A percentile compares a stretch with the other conserved stretches of the same genome.
Evolutionary conservation across 1,139 yeast genomes (phyloP).

Genomic region (Williopsis jadinii): DNA sequence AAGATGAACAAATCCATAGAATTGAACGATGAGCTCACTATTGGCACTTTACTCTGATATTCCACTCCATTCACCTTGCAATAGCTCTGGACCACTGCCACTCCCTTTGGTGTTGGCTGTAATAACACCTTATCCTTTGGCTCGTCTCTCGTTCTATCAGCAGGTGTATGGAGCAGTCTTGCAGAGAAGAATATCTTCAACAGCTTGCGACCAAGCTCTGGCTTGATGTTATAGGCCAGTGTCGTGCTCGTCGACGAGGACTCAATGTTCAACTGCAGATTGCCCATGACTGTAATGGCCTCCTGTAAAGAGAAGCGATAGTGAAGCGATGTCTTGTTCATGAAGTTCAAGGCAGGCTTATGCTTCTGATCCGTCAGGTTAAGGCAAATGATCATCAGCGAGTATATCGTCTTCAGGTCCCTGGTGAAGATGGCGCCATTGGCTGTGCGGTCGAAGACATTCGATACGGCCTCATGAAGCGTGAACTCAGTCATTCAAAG

Average conservation of each 20-base stretch:
- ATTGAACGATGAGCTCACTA: constrained; percentile 51
- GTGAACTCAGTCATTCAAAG: constrained; percentile 14
- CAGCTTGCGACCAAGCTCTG: constrained; percentile 43
- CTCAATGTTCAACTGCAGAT: constrained; percentile 42
- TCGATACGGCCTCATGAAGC: constrained; percentile 37
- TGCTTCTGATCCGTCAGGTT: constrained; percentile 29
- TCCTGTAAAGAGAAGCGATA: constrained; percentile 47
- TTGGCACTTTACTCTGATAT: constrained; percentile 30
- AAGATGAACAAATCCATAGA: constrained; percentile 66
- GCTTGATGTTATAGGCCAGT: constrained; percentile 52
- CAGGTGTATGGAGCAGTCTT: constrained; percentile 68
- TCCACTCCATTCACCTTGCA: constrained; percentile 50
- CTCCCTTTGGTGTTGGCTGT: constrained; percentile 93
- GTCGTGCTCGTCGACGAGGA: constrained; percentile 47
- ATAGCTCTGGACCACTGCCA: constrained; percentile 58
- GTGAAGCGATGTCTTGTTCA: constrained; percentile 28
- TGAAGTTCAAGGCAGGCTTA: constrained; percentile 20
- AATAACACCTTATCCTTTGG: constrained; percentile 38
- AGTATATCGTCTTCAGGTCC: constrained; percentile 52
- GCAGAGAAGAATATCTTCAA: constrained; percentile 56
- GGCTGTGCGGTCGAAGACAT: constrained; percentile 41
- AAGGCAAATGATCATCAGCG: constrained; percentile 44
- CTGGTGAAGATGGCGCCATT: constrained; percentile 45
- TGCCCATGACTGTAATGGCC: constrained; percentile 47
- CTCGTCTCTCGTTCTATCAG: constrained; percentile 54